Evolutionary conservation across 768 basidiomycete species (phyloP).

Genomic region (Hebeloma cylindrosporum): DNA sequence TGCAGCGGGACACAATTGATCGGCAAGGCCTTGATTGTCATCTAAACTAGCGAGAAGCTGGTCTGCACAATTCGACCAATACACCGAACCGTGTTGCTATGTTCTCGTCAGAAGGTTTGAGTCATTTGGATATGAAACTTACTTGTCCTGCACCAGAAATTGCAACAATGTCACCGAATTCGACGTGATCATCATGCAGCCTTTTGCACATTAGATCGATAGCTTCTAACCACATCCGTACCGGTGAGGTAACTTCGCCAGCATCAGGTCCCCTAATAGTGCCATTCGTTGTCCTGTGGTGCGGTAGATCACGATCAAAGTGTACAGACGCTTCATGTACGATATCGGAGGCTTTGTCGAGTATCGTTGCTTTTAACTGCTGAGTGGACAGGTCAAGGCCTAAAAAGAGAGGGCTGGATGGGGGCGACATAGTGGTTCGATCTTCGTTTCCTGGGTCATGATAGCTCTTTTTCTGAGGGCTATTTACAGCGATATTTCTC

Average conservation of each 20-base stretch:
- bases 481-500: no score
- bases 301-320: slow-evolving; percentile 78
- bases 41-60: slow-evolving; percentile 53
- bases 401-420: slow-evolving; percentile 48
- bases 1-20: slow-evolving; percentile 61
- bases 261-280: slow-evolving; percentile 60
- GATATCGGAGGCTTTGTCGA: slow-evolving; percentile 54
- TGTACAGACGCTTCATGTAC: slow-evolving; percentile 72
- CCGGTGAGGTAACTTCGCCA: slow-evolving; percentile 79
- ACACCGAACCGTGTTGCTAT: slow-evolving; percentile 87
- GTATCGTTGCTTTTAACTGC: slow-evolving; percentile 74
- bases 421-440: slow-evolving; percentile 11
- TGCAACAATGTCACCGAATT: slow-evolving; percentile 56
- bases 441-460: no score
- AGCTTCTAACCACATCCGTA: slow-evolving; percentile 84
- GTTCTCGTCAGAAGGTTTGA: background rate
- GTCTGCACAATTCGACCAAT: slow-evolving; percentile 66
- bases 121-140: slow-evolving; percentile 17
- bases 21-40: slow-evolving; percentile 46
- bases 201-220: slow-evolving; percentile 73
- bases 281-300: slow-evolving; percentile 66
- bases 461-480: no score
- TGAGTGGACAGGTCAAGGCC: slow-evolving; percentile 89
- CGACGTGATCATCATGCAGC: slow-evolving; percentile 57
- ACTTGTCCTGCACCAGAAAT: slow-evolving; percentile 84